Percentiles rank a stretch among this genome's conserved stretches.
These are phyloP conservation scores for Chaetoscypha palmicola DNA, from an alignment of 2,329 filamentous ascomycete genomes.

Conservation along the genomic window DNA sequence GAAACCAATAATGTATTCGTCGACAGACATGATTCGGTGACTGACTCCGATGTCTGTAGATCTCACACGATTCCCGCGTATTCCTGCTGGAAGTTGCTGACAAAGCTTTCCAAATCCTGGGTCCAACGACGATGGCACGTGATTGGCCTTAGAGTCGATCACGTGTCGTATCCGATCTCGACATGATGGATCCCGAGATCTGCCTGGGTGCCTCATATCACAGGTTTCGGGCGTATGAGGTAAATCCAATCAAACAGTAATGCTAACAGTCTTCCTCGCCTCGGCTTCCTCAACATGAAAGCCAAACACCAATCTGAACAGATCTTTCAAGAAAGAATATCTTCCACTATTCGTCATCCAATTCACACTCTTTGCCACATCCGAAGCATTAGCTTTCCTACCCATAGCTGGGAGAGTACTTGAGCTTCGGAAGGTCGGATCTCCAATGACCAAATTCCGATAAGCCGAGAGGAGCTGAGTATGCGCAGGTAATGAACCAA, in stretches of 20 bases:
- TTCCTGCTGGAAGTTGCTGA: too few species aligned
- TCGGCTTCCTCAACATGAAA: constrained; percentile 75
- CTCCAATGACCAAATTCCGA: constrained; percentile 69
- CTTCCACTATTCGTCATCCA: constrained; percentile 67
- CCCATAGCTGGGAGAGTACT: constrained; percentile 48
- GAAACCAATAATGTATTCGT: too few species aligned
- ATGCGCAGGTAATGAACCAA: constrained; percentile 67
- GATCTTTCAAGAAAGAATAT: constrained; percentile 72
- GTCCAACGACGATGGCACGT: too few species aligned
- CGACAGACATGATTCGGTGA: too few species aligned
- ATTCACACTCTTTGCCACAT: constrained; percentile 72
- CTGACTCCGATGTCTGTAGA: too few species aligned
- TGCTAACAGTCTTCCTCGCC: constrained; percentile 56
- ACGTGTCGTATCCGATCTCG: too few species aligned
- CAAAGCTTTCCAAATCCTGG: too few species aligned
- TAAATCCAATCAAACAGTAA: constrained; percentile 40
- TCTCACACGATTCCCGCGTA: too few species aligned
- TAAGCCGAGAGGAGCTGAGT: constrained; percentile 68
- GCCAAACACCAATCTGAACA: constrained; percentile 79
- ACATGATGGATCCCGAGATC: too few species aligned
- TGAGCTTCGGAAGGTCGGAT: constrained; percentile 56
- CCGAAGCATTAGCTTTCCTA: constrained; percentile 58
- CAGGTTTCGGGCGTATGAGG: too few species aligned
- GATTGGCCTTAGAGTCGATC: too few species aligned
- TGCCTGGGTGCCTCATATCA: too few species aligned